Percentiles rank a stretch among this genome's conserved stretches.
Evolutionary conservation across 2,329 filamentous ascomycete species (phyloP).

Genomic region (Tolypocladium nubicola): DNA sequence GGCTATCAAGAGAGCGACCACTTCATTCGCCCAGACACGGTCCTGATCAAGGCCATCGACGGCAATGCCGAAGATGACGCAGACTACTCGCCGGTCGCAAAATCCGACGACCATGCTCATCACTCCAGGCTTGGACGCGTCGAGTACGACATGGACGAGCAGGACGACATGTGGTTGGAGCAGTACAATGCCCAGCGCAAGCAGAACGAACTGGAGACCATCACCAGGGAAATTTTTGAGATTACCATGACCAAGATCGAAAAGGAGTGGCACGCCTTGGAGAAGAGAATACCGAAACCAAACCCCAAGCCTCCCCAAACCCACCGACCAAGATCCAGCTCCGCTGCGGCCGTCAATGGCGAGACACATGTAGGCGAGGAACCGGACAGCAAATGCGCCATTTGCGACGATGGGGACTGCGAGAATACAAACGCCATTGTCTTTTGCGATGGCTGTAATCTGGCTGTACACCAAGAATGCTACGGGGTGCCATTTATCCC

Average conservation of each 20-base stretch:
- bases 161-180: constrained; percentile 93
- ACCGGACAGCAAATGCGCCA: constrained; percentile 92
- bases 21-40: constrained; percentile 67
- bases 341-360: constrained; percentile 88
- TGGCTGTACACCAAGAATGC: constrained; percentile 97
- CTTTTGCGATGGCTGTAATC: constrained; percentile 94
- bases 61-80: constrained; percentile 48
- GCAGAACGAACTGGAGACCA: constrained; percentile 62
- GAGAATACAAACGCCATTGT: constrained; percentile 99
- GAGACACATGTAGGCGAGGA: constrained; percentile 78
- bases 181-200: constrained; percentile 70
- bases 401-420: constrained; percentile 98
- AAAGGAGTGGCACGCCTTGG: constrained; percentile 93
- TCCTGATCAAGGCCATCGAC: constrained; percentile 55
- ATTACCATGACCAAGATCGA: constrained; percentile 98
- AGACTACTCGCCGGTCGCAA: constrained; percentile 28
- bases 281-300: constrained; percentile 93
- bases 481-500: constrained; percentile 98
- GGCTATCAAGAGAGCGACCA: constrained; percentile 93
- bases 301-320: constrained; percentile 95
- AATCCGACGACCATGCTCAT: constrained; percentile 17
- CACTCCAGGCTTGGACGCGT: constrained; percentile 59
- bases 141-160: constrained; percentile 99
- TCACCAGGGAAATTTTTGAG: constrained; percentile 91
- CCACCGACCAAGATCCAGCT: constrained; percentile 84